A percentile compares a stretch with the other conserved stretches of the same genome.
Evolutionary conservation across 306 rosid genomes (phyloP).

Genomic region (Acacia acuminata): DNA sequence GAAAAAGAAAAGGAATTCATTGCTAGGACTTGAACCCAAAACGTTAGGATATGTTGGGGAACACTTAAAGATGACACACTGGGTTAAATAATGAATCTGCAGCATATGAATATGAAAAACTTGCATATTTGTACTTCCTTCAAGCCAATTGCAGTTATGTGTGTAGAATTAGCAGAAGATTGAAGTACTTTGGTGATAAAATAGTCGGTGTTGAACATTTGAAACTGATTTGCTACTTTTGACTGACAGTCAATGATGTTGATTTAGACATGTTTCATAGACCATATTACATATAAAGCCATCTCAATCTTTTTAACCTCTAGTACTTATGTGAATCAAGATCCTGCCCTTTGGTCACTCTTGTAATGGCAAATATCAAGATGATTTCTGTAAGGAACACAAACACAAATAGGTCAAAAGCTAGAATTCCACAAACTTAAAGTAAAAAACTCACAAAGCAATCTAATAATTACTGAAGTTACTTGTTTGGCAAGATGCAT

Average conservation of each 20-base stretch:
- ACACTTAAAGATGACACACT: not conserved
- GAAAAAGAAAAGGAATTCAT: not conserved
- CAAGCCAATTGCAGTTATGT: not conserved
- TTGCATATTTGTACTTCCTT: not conserved
- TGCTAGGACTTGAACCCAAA: not conserved
- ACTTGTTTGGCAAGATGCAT: constrained; percentile 26
- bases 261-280: constrained; percentile 15
- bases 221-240: constrained; percentile 7
- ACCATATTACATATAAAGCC: constrained; percentile 8
- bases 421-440: not conserved
- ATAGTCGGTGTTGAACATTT: not conserved
- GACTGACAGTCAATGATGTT: not conserved
- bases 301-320: constrained; percentile 23
- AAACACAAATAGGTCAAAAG: not conserved
- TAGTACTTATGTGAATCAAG: constrained; percentile 55
- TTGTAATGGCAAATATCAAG: constrained; percentile 48
- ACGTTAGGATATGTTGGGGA: not conserved
- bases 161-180: not conserved
- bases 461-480: not conserved
- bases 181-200: not conserved
- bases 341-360: constrained; percentile 60
- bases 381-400: not conserved
- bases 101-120: not conserved
- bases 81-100: not conserved
- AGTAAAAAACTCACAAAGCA: not conserved